phyloP scores from a whole-genome alignment of 2,329 filamentous ascomycete species.

The Diaporthe caulivora region DNA sequence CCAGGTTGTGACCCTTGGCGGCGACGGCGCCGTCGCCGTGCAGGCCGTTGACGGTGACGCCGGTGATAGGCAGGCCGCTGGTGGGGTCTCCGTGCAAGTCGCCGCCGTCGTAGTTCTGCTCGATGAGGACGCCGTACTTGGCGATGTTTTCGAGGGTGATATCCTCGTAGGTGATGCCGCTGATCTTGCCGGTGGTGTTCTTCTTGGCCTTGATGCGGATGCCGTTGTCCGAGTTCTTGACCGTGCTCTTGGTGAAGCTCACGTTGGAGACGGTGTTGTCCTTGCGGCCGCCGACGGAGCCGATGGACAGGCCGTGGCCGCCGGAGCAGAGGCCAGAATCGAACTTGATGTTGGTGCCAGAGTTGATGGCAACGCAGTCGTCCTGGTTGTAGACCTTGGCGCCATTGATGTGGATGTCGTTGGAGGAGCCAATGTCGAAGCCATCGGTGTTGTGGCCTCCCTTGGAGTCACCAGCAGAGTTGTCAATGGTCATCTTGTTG shows the following conservation, averaged over 20 bases:
- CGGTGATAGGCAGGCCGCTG: constrained; percentile 36
- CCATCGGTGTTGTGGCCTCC: constrained; percentile 66
- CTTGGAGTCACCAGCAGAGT: constrained; percentile 63
- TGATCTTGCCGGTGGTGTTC: constrained; percentile 20
- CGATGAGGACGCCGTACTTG: constrained; percentile 39
- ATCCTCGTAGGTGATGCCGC: constrained; percentile 23
- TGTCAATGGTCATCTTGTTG: constrained; percentile 66
- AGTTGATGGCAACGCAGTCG: constrained; percentile 70
- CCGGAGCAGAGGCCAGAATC: constrained; percentile 58
- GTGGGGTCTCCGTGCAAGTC: constrained; percentile 35
- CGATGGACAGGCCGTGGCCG: constrained; percentile 68
- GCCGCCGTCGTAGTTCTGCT: constrained; percentile 39
- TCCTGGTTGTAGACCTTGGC: constrained; percentile 70
- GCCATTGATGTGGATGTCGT: constrained; percentile 61
- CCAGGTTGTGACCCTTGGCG: constrained; percentile 22
- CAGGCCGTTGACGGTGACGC: constrained; percentile 33
- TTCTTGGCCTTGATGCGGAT: constrained; percentile 36
- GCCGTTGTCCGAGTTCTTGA: constrained; percentile 66
- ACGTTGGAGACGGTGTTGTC: constrained; percentile 66
- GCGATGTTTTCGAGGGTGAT: constrained; percentile 32
- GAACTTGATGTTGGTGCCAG: constrained; percentile 57
- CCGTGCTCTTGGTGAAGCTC: constrained; percentile 59
- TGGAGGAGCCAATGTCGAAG: constrained; percentile 62
- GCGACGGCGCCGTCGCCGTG: constrained; percentile 29
- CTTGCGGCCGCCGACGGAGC: constrained; percentile 65